A percentile compares a stretch with the other conserved stretches of the same genome.
phyloP scores from a whole-genome alignment of 306 rosid genomes.

The Glycine latifolia region DNA sequence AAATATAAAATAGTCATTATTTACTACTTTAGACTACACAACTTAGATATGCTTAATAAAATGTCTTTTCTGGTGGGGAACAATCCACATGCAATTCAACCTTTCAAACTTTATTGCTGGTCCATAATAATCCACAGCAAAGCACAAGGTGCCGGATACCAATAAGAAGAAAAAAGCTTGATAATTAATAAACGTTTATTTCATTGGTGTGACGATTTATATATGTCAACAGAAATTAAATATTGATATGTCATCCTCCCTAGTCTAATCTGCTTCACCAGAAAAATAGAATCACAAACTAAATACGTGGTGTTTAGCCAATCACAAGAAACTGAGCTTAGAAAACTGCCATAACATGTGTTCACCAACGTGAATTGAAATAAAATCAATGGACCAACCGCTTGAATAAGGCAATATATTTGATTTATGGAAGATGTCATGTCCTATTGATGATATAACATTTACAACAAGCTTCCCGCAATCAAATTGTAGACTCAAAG shows the following conservation, averaged over 20 bases:
- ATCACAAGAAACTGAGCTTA: neutral
- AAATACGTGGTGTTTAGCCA: neutral
- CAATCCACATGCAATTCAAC: slow-evolving; percentile 12
- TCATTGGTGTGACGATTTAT: neutral
- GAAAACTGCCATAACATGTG: neutral
- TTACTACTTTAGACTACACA: neutral
- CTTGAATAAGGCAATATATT: slow-evolving; percentile 14
- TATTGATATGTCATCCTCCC: slow-evolving; percentile 7
- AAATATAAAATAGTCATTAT: neutral
- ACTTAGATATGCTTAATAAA: neutral
- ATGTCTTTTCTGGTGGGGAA: neutral
- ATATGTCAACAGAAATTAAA: neutral
- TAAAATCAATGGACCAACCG: neutral
- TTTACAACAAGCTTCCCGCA: slow-evolving; percentile 58
- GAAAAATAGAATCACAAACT: slow-evolving; percentile 7
- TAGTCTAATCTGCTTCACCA: slow-evolving; percentile 3
- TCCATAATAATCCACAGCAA: slow-evolving; percentile 11
- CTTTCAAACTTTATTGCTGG: slow-evolving; percentile 4
- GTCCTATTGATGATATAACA: slow-evolving; percentile 50
- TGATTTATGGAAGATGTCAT: slow-evolving; percentile 41
- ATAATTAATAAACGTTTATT: neutral
- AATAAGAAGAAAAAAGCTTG: neutral
- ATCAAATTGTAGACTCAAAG: slow-evolving; percentile 47
- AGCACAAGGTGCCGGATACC: neutral
- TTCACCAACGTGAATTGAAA: slow-evolving; percentile 5